Evolutionary conservation across 768 basidiomycete species (phyloP).

Genomic region (Hortiboletus campestris): DNA sequence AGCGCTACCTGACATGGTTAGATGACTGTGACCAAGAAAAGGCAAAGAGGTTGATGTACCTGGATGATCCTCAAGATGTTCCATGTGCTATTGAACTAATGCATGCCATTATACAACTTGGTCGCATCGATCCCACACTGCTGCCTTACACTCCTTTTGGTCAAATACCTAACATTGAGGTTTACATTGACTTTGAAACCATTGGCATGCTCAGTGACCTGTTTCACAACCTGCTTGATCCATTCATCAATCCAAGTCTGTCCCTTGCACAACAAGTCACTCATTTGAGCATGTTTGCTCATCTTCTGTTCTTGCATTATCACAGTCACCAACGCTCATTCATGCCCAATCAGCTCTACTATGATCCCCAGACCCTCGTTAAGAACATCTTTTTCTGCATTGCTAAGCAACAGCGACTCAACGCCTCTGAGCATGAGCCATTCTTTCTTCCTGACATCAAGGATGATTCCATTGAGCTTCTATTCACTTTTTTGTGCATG

Average conservation of each 20-base stretch:
- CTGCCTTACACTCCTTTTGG: background rate
- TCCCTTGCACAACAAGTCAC: too few relatives aligned
- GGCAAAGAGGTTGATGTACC: background rate
- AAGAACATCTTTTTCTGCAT: too few relatives aligned
- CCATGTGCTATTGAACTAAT: background rate
- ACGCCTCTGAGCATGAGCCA: too few relatives aligned
- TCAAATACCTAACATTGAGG: background rate
- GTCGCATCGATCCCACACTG: background rate
- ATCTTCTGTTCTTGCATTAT: too few relatives aligned
- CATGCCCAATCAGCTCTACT: too few relatives aligned
- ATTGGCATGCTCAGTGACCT: background rate
- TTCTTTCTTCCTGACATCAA: too few relatives aligned
- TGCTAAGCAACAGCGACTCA: too few relatives aligned
- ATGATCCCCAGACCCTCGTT: too few relatives aligned
- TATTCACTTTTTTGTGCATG: too few relatives aligned
- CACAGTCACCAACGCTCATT: too few relatives aligned
- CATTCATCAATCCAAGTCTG: background rate
- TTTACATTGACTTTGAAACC: background rate
- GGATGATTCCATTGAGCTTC: too few relatives aligned
- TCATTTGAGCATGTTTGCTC: too few relatives aligned
- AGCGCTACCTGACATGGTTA: background rate
- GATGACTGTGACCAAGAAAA: background rate
- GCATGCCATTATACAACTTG: background rate
- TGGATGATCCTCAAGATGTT: background rate
- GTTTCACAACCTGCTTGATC: background rate